Evolutionary conservation across 2,329 filamentous ascomycete species (phyloP), one percentile per base, ranked within the genome.

Genomic region (Talaromyces verruculosus): DNA sequence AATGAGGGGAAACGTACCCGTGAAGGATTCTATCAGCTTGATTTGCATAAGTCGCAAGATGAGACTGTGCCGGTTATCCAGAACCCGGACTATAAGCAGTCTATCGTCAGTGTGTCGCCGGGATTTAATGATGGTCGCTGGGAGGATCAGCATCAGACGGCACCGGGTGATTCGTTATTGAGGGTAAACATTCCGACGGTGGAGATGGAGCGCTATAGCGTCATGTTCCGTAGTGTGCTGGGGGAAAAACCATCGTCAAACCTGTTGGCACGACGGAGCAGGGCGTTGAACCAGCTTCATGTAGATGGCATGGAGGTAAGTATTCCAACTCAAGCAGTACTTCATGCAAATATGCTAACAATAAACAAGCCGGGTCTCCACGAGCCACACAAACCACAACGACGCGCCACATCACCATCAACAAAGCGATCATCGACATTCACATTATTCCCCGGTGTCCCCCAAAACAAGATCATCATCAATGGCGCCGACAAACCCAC

Each of bases 181-280:
- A 84, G 93, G 71, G 85, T 97, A 17, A 87, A 93, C 62, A 95
- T 97, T 65, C 93, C 94, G 0, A 85, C 86, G 60, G 84, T 91
- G 64, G 87, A 90, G 68, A 84, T 98, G 84, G 94, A 97, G 75
- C 84, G 94, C 59, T 98, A 97, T 71, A 97, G 93, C 71, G 86
- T 97, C 69, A 97, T 97, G 93, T 97, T 98, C 74, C 88, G 89
- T 64, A 86, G 86, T 43, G 83, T 97, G 6, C 80, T 97, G 30
- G 85, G 72, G 39, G 74, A 76, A 87, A 67, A 75, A 67, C 69
- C 73, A 37, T 70, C 74, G 39, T 71, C 77, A 5, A 70, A 55
- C 10, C 68, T 77, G 62, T 69, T 79, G 64, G 72, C 75, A 61
- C 73, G 78, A 65, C 73, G 76, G 51, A 79, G 76, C 64, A 78